Evolutionary conservation across 2,329 filamentous ascomycete species (phyloP).

Genomic region (Xylariaceae sp.): DNA sequence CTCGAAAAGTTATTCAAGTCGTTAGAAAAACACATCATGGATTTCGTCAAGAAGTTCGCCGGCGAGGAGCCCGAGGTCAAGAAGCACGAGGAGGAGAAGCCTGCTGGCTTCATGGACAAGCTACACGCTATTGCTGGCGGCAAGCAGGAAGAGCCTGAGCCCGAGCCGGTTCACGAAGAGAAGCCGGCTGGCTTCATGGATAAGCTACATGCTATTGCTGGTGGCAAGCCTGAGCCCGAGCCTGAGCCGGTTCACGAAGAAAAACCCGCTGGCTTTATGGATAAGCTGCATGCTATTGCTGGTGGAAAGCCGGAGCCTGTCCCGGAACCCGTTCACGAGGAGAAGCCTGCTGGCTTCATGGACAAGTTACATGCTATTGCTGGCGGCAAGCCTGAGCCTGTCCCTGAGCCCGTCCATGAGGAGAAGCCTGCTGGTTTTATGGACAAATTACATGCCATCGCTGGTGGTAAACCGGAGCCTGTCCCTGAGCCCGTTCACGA

Average conservation of each 20-base stretch:
- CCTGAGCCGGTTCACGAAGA: neutral
- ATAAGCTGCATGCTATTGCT: neutral
- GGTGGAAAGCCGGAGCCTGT: neutral
- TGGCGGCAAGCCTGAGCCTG: no score
- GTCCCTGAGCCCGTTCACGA: neutral
- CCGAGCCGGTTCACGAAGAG: neutral
- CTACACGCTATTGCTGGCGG: neutral
- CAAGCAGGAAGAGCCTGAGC: neutral
- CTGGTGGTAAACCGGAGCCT: neutral
- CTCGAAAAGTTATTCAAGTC: no score
- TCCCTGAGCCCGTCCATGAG: neutral
- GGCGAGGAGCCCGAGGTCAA: conserved; percentile 35
- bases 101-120: neutral
- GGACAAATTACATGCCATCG: neutral
- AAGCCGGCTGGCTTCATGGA: neutral
- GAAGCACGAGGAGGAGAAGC: conserved; percentile 17
- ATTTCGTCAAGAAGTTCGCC: conserved; percentile 50
- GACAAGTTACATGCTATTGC: neutral
- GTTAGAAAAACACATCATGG: conserved; percentile 39
- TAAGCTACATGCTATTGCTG: neutral
- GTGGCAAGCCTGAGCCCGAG: neutral
- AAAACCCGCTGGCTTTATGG: neutral
- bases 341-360: neutral
- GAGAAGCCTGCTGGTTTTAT: neutral
- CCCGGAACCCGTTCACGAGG: neutral